Conservation (phyloP, 2,329 filamentous ascomycete species). For the Penicillium sp. region DNA sequence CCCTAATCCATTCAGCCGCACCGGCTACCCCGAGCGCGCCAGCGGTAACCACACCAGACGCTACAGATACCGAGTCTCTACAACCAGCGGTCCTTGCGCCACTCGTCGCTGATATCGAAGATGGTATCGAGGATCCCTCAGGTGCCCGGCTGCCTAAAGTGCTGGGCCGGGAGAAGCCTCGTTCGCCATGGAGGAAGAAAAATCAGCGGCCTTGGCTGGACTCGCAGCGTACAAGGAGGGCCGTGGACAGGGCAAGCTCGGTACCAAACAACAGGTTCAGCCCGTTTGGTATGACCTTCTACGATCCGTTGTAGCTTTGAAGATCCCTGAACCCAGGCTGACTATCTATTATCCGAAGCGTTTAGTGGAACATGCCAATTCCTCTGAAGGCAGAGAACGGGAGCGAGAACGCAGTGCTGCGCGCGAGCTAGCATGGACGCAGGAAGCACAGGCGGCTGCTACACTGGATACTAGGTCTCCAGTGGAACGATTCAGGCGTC, state of each 20-base stretch:
- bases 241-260: constrained; percentile 32
- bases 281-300: constrained; percentile 39
- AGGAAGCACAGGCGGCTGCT: constrained; percentile 15
- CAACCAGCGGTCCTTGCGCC: constrained; percentile 21
- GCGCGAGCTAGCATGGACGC: constrained; percentile 33
- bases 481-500: constrained; percentile 76
- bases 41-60: constrained; percentile 5
- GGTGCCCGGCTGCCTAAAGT: constrained; percentile 46
- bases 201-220: constrained; percentile 25
- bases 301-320: not conserved
- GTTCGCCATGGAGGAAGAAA: constrained; percentile 31
- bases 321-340: constrained; percentile 49
- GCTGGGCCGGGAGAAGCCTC: constrained; percentile 44
- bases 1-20: constrained; percentile 17
- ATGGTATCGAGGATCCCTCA: constrained; percentile 45
- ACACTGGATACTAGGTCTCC: constrained; percentile 61
- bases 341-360: constrained; percentile 63
- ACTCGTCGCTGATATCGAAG: constrained; percentile 47
- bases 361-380: constrained; percentile 60
- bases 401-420: constrained; percentile 35
- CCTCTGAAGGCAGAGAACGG: constrained; percentile 39
- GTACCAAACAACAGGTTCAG: constrained; percentile 27
- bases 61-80: constrained; percentile 21
- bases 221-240: constrained; percentile 12
- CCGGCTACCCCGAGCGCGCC: constrained; percentile 14